These are phyloP conservation scores for Dryas drummondii DNA, from an alignment of 306 rosid species.

Conservation along the genomic window DNA sequence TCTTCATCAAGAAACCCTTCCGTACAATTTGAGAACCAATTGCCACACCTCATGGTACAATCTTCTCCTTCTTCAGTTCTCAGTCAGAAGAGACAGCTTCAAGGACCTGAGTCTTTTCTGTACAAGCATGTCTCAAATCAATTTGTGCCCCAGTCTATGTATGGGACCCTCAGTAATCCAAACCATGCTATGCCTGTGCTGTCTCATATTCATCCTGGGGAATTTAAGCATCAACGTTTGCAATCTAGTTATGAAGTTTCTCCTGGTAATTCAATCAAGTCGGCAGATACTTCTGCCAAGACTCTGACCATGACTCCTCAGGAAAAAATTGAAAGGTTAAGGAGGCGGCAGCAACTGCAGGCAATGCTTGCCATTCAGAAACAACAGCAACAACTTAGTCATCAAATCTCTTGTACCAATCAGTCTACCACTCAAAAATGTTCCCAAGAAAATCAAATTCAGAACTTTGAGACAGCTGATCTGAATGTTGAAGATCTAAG, in stretches of 20 bases:
- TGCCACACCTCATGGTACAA: conserved; percentile 42
- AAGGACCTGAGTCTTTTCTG: conserved; percentile 44
- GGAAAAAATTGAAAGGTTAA: conserved; percentile 89
- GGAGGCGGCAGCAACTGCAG: conserved; percentile 92
- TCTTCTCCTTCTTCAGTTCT: conserved; percentile 55
- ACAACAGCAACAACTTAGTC: conserved; percentile 66
- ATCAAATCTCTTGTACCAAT: conserved; percentile 48
- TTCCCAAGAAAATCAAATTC: conserved; percentile 49
- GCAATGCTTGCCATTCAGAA: conserved; percentile 96
- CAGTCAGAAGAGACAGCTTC: conserved; percentile 50
- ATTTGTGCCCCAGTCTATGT: conserved; percentile 41
- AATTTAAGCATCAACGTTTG: conserved; percentile 43
- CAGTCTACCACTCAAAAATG: conserved; percentile 41
- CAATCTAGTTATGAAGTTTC: conserved; percentile 49
- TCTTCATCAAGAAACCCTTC: conserved; percentile 49
- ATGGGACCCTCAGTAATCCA: conserved; percentile 50
- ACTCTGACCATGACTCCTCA: conserved; percentile 84
- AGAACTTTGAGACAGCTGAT: conserved; percentile 46
- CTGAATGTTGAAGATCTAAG: conserved; percentile 49
- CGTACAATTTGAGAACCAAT: conserved; percentile 53
- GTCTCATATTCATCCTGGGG: conserved; percentile 52
- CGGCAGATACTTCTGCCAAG: conserved; percentile 40
- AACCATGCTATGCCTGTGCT: conserved; percentile 60
- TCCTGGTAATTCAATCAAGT: conserved; percentile 34
- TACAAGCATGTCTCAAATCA: conserved; percentile 58